Conservation (phyloP, 2,329 filamentous ascomycete species). For the Bipolaris victoriae region DNA sequence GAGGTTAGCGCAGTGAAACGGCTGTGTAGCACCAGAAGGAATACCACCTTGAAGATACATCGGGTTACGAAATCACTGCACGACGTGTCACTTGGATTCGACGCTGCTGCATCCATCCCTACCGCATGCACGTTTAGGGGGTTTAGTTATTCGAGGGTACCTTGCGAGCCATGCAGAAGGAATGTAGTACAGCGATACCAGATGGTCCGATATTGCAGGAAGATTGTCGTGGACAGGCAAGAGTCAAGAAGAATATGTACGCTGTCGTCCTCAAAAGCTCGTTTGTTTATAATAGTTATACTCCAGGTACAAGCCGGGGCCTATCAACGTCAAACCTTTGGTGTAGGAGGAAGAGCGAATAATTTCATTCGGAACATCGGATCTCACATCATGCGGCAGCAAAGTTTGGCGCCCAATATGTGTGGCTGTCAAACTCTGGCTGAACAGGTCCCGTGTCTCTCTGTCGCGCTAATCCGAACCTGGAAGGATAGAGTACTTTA, state of each 20-base stretch:
- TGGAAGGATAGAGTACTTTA: constrained; percentile 17
- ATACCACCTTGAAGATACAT: background rate
- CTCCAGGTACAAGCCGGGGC: background rate
- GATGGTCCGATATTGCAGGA: background rate
- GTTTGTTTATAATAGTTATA: background rate
- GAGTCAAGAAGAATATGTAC: background rate
- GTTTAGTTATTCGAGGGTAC: no score
- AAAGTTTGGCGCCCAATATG: background rate
- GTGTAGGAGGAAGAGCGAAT: background rate
- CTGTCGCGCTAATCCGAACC: background rate
- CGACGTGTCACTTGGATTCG: background rate
- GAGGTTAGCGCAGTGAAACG: background rate
- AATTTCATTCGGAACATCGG: constrained; percentile 3
- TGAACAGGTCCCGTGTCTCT: background rate
- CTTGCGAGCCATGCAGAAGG: background rate
- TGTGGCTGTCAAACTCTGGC: constrained; percentile 7
- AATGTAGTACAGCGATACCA: no score
- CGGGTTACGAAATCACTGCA: background rate
- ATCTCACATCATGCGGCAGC: constrained; percentile 13
- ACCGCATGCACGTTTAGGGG: background rate
- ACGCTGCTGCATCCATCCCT: background rate
- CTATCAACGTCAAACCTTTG: background rate
- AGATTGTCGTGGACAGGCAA: background rate
- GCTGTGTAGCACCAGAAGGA: background rate
- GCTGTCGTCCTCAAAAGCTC: no score